Percentiles rank a stretch among this genome's conserved stretches.
These are phyloP conservation scores for Heteromeles arbutifolia DNA, from an alignment of 306 rosid species.

Conservation along the genomic window DNA sequence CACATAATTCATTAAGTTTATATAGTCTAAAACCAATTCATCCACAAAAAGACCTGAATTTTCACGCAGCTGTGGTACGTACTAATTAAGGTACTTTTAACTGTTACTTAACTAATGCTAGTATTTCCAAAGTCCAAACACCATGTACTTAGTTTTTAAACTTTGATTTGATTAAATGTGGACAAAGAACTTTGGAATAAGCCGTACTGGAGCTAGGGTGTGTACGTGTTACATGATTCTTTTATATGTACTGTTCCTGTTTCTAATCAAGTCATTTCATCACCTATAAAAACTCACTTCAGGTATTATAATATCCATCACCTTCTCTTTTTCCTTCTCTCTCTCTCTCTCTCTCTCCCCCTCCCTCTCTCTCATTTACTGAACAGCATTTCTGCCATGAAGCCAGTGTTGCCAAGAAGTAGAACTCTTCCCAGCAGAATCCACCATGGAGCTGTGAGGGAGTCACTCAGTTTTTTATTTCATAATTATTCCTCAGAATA, in stretches of 20 bases:
- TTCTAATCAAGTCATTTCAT: neutral
- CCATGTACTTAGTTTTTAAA: neutral
- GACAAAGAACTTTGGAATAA: neutral
- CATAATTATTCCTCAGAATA: neutral
- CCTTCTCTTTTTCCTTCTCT: neutral
- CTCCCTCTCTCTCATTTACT: neutral
- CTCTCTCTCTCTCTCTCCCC: neutral
- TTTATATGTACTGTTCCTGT: neutral
- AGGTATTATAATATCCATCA: neutral
- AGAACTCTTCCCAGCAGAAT: conserved; percentile 77
- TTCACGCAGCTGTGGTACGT: neutral
- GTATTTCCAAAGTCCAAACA: no score
- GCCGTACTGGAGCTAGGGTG: conserved; percentile 2
- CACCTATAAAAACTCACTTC: conserved; percentile 29
- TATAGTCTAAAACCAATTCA: conserved; percentile 11
- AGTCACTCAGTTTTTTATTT: neutral
- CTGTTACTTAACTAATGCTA: no score
- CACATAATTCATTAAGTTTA: neutral
- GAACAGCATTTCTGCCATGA: neutral
- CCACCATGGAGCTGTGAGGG: conserved; percentile 63
- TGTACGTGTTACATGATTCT: conserved; percentile 8
- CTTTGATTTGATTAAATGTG: neutral
- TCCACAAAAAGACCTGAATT: conserved; percentile 2
- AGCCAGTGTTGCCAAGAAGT: conserved; percentile 54
- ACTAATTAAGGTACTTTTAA: neutral